Percentiles rank a stretch among this genome's conserved stretches.
Evolutionary conservation across 2,329 filamentous ascomycete genomes (phyloP).

Genomic region (Colletotrichum limetticola): DNA sequence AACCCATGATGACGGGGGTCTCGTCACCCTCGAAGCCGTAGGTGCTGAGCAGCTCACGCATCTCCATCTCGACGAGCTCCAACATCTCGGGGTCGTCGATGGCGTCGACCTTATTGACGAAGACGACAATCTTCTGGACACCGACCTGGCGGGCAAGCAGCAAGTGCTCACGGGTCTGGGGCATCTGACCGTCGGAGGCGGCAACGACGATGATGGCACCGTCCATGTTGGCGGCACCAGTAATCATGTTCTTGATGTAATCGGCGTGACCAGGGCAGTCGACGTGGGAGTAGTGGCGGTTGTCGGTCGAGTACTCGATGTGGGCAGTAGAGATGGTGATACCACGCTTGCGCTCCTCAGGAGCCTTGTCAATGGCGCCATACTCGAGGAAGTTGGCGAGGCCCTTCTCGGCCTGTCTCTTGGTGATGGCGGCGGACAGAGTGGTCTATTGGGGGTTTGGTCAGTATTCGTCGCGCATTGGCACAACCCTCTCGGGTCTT

Average conservation of each 20-base stretch:
- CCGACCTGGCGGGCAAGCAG: conserved; percentile 97
- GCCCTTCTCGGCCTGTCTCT: conserved; percentile 95
- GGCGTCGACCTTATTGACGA: conserved; percentile 99
- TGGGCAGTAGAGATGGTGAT: conserved; percentile 99
- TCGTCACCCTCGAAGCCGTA: conserved; percentile 99
- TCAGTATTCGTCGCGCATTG: conserved; percentile 31
- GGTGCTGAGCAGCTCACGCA: conserved; percentile 92
- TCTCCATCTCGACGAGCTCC: conserved; percentile 99
- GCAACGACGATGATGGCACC: conserved; percentile 99
- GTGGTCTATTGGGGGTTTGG: conserved; percentile 78
- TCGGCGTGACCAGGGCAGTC: conserved; percentile 99
- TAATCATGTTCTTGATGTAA: conserved; percentile 99
- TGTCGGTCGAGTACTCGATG: conserved; percentile 96
- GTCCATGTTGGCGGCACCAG: conserved; percentile 99
- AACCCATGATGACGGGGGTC: conserved; percentile 96
- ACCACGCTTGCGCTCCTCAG: conserved; percentile 99
- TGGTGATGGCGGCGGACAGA: conserved; percentile 97
- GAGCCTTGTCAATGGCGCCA: conserved; percentile 97
- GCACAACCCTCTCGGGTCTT: not conserved
- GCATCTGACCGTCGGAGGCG: conserved; percentile 99
- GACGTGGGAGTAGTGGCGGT: conserved; percentile 98
- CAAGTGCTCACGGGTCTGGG: conserved; percentile 98
- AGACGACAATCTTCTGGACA: conserved; percentile 97
- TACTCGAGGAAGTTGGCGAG: conserved; percentile 96
- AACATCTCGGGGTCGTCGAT: conserved; percentile 99